Evolutionary conservation across 2,329 filamentous ascomycete species (phyloP).

Genomic region (Pseudogymnoascus sp.): DNA sequence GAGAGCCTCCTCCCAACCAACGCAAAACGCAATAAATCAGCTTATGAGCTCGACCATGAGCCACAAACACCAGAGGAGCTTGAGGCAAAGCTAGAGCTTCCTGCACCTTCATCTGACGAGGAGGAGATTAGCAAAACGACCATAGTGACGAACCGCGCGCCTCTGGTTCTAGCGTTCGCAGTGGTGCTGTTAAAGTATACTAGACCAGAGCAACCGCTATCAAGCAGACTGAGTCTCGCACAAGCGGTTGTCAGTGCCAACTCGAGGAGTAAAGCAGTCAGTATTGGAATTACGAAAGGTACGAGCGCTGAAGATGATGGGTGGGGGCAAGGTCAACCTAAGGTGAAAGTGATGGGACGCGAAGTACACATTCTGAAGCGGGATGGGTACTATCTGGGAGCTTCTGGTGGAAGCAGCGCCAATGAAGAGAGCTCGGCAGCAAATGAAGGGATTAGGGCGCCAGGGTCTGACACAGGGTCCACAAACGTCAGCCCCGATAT

Average conservation of each 20-base stretch:
- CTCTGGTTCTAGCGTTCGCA: conserved; percentile 73
- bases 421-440: neutral
- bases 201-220: conserved; percentile 78
- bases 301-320: conserved; percentile 60
- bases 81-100: conserved; percentile 56
- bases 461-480: neutral
- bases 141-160: conserved; percentile 71
- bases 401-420: neutral
- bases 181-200: conserved; percentile 68
- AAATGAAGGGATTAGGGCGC: conserved; percentile 2
- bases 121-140: conserved; percentile 49
- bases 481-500: neutral
- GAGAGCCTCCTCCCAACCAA: conserved; percentile 14
- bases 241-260: conserved; percentile 81
- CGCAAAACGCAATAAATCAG: conserved; percentile 23
- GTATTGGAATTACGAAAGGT: conserved; percentile 62
- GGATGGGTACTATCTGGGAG: conserved; percentile 59
- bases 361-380: conserved; percentile 70
- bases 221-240: conserved; percentile 73
- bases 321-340: conserved; percentile 65
- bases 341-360: conserved; percentile 63
- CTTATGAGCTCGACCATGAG: conserved; percentile 23
- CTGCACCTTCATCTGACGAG: conserved; percentile 47
- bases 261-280: conserved; percentile 68
- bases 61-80: conserved; percentile 45